Evolutionary conservation across 116 monocot species (phyloP).

Genomic region (Phalaenopsis hybrid): DNA sequence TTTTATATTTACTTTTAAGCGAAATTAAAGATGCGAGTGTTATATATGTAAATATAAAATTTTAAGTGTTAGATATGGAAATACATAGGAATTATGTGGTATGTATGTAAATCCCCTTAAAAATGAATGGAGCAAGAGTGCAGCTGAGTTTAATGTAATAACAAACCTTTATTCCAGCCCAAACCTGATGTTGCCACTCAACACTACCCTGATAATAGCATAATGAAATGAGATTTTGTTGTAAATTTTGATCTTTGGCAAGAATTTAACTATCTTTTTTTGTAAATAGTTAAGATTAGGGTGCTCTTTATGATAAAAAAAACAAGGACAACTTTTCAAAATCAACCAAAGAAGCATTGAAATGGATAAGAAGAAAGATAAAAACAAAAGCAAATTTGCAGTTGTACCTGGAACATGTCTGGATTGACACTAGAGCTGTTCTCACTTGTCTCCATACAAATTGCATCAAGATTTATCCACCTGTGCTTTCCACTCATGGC

Average conservation of each 20-base stretch:
- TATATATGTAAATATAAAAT: too few species aligned
- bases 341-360: background rate
- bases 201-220: constrained; percentile 31
- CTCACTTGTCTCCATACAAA: constrained; percentile 11
- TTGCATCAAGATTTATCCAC: constrained; percentile 51
- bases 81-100: too few species aligned
- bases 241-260: too few species aligned
- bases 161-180: constrained; percentile 71
- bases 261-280: too few species aligned
- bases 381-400: background rate
- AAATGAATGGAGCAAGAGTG: too few species aligned
- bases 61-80: too few species aligned
- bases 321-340: background rate
- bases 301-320: too few species aligned
- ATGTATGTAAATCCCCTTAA: too few species aligned
- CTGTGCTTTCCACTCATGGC: constrained; percentile 32
- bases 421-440: constrained; percentile 8
- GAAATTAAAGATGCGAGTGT: too few species aligned
- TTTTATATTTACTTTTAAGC: too few species aligned
- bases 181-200: constrained; percentile 47
- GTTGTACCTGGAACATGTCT: constrained; percentile 25
- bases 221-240: background rate
- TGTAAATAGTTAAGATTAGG: too few species aligned
- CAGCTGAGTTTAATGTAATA: background rate
- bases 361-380: background rate